These are phyloP conservation scores for Prunus mongolica DNA, from an alignment of 306 rosid species.

Conservation along the genomic window DNA sequence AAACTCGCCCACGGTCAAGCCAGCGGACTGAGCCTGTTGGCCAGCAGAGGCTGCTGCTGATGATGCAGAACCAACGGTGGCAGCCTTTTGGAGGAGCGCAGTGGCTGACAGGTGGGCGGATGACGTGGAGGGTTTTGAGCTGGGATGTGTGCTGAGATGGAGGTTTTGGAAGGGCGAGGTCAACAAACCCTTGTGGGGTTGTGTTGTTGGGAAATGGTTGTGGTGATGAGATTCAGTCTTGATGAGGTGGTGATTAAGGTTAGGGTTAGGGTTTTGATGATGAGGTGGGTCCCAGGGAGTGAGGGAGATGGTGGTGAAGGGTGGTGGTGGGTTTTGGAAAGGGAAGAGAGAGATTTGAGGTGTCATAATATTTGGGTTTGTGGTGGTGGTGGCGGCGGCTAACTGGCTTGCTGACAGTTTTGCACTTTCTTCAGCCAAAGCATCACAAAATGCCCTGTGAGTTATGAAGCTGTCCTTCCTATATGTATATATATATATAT, in stretches of 20 bases:
- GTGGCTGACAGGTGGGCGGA: slow-evolving; percentile 85
- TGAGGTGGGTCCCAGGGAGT: slow-evolving; percentile 49
- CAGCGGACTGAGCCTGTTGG: slow-evolving; percentile 33
- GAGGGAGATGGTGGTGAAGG: slow-evolving; percentile 26
- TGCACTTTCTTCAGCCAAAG: slow-evolving; percentile 92
- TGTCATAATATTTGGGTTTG: slow-evolving; percentile 27
- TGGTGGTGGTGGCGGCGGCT: background rate
- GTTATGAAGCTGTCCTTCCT: slow-evolving; percentile 98
- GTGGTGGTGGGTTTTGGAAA: slow-evolving; percentile 6
- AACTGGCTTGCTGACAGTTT: slow-evolving; percentile 56
- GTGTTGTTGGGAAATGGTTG: slow-evolving; percentile 28
- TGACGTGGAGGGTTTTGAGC: slow-evolving; percentile 39
- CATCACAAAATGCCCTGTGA: slow-evolving; percentile 96
- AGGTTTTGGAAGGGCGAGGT: slow-evolving; percentile 42
- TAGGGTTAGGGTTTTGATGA: slow-evolving; percentile 87
- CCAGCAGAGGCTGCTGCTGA: slow-evolving; percentile 14
- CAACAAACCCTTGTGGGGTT: slow-evolving; percentile 23
- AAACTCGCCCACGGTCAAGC: slow-evolving; percentile 34
- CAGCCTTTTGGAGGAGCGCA: slow-evolving; percentile 87
- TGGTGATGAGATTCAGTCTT: slow-evolving; percentile 44
- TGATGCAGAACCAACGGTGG: slow-evolving; percentile 53
- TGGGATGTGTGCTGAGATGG: slow-evolving; percentile 31
- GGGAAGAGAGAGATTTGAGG: slow-evolving; percentile 48
- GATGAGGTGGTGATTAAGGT: slow-evolving; percentile 20
- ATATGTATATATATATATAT: background rate